Base-by-base conservation (phyloP, 768 basidiomycete species). In the Panaeolus cyanescens region DNA sequence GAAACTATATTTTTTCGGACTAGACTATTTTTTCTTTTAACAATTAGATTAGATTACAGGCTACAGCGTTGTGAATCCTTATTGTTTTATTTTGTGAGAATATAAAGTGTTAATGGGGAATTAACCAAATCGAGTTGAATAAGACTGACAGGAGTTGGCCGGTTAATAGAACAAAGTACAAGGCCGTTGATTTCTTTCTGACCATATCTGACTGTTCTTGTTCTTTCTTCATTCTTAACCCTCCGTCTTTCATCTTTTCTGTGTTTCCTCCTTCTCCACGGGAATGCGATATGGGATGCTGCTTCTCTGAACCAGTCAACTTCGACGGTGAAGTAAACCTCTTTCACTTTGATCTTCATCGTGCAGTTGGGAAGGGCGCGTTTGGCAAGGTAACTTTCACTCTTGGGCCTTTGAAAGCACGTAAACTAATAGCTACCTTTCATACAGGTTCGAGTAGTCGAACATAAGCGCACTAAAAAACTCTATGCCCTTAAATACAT, bases 401-500 rank as follows among this genome's bases (percentile, higher is more conserved):
- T 63, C 30, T 37, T 64, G 9, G 9, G n/a, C 42, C 54, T 57
- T 42, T 34, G 34, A 50, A 25, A 40, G 28, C 22, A 45, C 20
- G 59, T 54, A 30, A 55, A 36, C 33, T 37, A 19, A 30, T 32
- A 62, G 59, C 62, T 62, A 60, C 55, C 45, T 45, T 34, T 30
- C 32, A 56, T 56, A 55, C 68, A 96, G 95, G 96, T 99, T 73
- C 88, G 96, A 71, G 95, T 98, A 50, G 94, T 99, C 63, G 95
- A 98, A 74, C 95, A 97, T 79, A 97, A 96, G 74, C 88, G 89
- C 70, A 86, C 92, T 2, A 95, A 95, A 72, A 87, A 93, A 67
- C 83, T 98, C 1, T 97, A 93, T 71, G 96, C 96, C 20, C 87
- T 98, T 77, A 99, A 99, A 72, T 98, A 99, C 79, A 95, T 99